Evolutionary conservation across 2,329 filamentous ascomycete species (phyloP).

Genomic region (Fusarium oligoseptatum): DNA sequence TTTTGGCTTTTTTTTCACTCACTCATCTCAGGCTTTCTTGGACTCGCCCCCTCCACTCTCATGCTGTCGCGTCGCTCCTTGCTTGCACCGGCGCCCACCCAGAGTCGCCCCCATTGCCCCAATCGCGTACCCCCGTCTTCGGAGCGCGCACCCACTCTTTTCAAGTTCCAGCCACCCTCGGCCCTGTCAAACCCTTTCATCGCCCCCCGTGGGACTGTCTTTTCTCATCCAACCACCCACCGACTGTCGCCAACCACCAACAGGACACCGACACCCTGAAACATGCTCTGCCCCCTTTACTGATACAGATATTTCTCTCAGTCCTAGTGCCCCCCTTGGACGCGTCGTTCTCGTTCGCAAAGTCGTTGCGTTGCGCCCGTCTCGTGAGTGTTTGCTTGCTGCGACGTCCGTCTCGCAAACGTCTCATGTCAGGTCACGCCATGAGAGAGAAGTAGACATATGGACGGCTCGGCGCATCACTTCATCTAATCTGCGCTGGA

Average conservation of each 20-base stretch:
- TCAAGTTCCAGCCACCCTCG: constrained; percentile 39
- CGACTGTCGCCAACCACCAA: constrained; percentile 40
- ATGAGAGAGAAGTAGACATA: constrained; percentile 6
- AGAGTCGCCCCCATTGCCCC: constrained; percentile 32
- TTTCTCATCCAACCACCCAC: constrained; percentile 35
- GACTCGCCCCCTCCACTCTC: constrained; percentile 24
- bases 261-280: constrained; percentile 42
- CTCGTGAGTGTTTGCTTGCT: constrained; percentile 5
- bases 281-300: constrained; percentile 46
- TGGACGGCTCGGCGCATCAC: constrained; percentile 11
- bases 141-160: constrained; percentile 39
- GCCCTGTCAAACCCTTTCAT: constrained; percentile 45
- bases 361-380: constrained; percentile 7
- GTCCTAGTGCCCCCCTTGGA: constrained; percentile 27
- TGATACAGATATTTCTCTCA: constrained; percentile 37
- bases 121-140: constrained; percentile 36
- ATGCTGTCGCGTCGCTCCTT: constrained; percentile 15
- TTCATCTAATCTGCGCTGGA: constrained; percentile 9
- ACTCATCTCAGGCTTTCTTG: constrained; percentile 29
- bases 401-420: constrained; percentile 34
- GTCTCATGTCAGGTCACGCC: constrained; percentile 39
- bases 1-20: constrained; percentile 37
- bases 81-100: constrained; percentile 25
- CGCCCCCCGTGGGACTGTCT: constrained; percentile 41
- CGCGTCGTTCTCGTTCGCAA: constrained; percentile 37